phyloP scores from a whole-genome alignment of 495 filamentous ascomycete species.

The Xylaria telfairii region DNA sequence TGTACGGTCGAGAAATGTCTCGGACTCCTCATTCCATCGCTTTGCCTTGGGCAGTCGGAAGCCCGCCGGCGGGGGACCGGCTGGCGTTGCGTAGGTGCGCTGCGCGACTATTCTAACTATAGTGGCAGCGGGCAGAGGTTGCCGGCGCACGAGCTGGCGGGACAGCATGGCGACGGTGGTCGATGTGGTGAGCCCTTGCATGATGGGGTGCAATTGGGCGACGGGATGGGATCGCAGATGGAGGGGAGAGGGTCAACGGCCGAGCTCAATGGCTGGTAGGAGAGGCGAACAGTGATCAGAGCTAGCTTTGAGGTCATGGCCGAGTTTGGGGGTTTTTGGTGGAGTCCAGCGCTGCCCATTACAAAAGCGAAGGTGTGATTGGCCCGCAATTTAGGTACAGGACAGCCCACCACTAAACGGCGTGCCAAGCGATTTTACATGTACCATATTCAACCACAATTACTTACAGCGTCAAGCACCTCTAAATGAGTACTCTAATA shows the following conservation, averaged over 20 bases:
- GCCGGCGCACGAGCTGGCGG: slow-evolving; percentile 46
- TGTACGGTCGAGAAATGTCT: slow-evolving; percentile 79
- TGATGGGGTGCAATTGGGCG: slow-evolving; percentile 38
- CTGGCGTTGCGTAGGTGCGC: slow-evolving; percentile 75
- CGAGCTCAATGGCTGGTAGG: slow-evolving; percentile 26
- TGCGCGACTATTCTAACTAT: slow-evolving; percentile 41
- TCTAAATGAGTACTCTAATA: too few relatives aligned
- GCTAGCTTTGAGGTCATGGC: slow-evolving; percentile 35
- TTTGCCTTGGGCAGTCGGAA: slow-evolving; percentile 74
- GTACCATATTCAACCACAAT: not conserved
- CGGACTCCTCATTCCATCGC: slow-evolving; percentile 73
- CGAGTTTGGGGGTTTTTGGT: slow-evolving; percentile 38
- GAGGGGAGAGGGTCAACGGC: slow-evolving; percentile 28
- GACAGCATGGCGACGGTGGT: slow-evolving; percentile 43
- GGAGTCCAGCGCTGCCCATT: slow-evolving; percentile 34
- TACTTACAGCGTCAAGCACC: too few relatives aligned
- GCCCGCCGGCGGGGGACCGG: slow-evolving; percentile 74
- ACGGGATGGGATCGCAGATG: slow-evolving; percentile 2
- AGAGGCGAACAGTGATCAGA: slow-evolving; percentile 26
- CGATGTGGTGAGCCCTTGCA: slow-evolving; percentile 44
- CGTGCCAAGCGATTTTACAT: not conserved
- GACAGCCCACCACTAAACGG: not conserved
- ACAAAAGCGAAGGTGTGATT: slow-evolving; percentile 40
- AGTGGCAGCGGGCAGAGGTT: slow-evolving; percentile 28
- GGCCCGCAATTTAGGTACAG: slow-evolving; percentile 26